Conservation (phyloP, 108 stramenopile genomes). For the Cyclostephanos tholiformis region DNA sequence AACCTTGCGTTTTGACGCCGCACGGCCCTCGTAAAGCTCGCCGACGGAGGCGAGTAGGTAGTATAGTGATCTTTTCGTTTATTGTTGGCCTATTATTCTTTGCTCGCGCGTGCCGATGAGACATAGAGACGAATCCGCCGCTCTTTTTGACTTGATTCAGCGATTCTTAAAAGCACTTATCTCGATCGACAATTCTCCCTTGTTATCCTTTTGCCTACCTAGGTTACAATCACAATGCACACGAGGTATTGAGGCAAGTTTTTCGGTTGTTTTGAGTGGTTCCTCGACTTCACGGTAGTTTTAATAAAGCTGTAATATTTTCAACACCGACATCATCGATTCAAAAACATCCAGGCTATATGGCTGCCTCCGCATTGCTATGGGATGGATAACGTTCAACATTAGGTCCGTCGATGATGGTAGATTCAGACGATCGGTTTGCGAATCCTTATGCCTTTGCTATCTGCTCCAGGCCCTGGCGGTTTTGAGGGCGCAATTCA, state of each 20-base stretch:
- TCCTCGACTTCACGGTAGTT: neutral
- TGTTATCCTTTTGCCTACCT: neutral
- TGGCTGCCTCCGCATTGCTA: slow-evolving; percentile 78
- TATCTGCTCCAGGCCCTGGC: slow-evolving; percentile 78
- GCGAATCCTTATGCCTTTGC: slow-evolving; percentile 78
- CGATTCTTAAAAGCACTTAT: neutral
- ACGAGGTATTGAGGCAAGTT: slow-evolving; percentile 77
- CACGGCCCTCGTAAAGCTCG: slow-evolving; percentile 62
- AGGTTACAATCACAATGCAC: slow-evolving; percentile 76
- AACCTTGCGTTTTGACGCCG: slow-evolving; percentile 71
- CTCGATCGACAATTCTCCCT: neutral
- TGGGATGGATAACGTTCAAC: slow-evolving; percentile 85
- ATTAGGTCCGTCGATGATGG: slow-evolving; percentile 82
- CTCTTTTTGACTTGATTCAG: neutral
- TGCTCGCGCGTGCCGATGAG: neutral
- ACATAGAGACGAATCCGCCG: neutral
- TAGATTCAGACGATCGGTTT: slow-evolving; percentile 76
- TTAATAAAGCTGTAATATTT: neutral
- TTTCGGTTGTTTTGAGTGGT: neutral
- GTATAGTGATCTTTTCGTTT: neutral
- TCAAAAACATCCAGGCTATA: slow-evolving; percentile 57
- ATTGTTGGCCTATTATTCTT: neutral
- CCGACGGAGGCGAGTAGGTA: slow-evolving; percentile 27
- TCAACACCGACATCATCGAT: neutral
- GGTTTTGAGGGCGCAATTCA: slow-evolving; percentile 82